These are phyloP conservation scores for Calocybe gangraenosa DNA, from an alignment of 768 basidiomycete species.

Conservation along the genomic window DNA sequence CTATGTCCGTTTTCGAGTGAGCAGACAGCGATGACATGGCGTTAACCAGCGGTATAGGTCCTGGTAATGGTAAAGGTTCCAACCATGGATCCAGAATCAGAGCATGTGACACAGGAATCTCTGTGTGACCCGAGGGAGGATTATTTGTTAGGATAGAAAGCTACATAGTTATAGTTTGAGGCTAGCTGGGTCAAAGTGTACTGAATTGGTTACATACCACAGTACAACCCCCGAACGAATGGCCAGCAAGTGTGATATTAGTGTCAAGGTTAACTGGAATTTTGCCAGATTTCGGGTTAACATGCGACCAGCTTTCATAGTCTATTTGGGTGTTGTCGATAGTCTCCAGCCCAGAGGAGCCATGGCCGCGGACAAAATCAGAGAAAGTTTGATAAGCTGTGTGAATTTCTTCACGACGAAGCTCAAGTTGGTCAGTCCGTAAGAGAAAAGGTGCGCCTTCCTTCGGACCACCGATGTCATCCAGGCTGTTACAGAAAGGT, in stretches of 20 bases:
- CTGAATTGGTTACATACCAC: conserved; percentile 28
- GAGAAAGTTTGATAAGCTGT: conserved; percentile 55
- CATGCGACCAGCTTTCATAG: conserved; percentile 36
- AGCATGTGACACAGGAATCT: conserved; percentile 52
- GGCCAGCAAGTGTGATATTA: conserved; percentile 37
- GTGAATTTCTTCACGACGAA: conserved; percentile 69
- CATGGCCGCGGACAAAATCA: conserved; percentile 40
- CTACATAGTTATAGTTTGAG: conserved; percentile 25
- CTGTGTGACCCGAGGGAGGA: conserved; percentile 34
- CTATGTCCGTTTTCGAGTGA: too few species aligned
- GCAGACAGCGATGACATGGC: conserved; percentile 2
- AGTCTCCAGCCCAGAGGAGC: conserved; percentile 28
- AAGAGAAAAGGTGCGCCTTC: conserved; percentile 38
- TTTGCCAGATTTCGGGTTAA: conserved; percentile 17
- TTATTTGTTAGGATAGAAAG: conserved; percentile 51
- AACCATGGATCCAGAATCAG: conserved; percentile 83
- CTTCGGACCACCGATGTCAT: conserved; percentile 19
- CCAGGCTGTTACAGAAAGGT: conserved; percentile 21
- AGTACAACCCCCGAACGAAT: conserved; percentile 47
- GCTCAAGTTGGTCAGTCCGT: conserved; percentile 64
- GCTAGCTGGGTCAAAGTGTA: neutral
- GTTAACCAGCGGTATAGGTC: conserved; percentile 33
- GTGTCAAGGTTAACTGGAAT: conserved; percentile 27
- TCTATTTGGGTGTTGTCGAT: conserved; percentile 32
- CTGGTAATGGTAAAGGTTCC: conserved; percentile 65